phyloP scores from a whole-genome alignment of 352 stramenopile species.

The Peronospora belbahrii region DNA sequence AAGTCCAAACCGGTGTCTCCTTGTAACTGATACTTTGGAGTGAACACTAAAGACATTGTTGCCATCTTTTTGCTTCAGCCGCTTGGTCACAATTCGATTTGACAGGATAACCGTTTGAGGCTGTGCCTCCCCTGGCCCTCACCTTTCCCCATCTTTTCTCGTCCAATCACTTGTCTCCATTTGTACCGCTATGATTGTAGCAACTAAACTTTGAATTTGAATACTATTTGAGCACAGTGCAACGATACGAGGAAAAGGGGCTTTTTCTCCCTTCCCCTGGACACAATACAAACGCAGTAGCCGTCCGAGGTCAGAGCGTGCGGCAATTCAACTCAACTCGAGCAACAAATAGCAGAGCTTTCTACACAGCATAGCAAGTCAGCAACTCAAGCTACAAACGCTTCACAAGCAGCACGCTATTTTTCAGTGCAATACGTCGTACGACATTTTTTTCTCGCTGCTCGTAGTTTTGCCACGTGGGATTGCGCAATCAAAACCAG shows the following conservation, averaged over 20 bases:
- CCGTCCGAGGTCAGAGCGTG: conserved; percentile 5
- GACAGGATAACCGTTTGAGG: conserved; percentile 8
- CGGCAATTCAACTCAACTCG: conserved; percentile 25
- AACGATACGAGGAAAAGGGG: conserved; percentile 12
- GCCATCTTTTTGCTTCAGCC: too few species aligned
- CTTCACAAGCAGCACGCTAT: background rate
- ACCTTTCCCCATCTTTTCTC: conserved; percentile 47
- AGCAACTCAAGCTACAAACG: background rate
- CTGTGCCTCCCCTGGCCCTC: conserved; percentile 33
- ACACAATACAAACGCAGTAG: conserved; percentile 17
- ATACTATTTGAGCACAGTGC: background rate
- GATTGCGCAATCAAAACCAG: conserved; percentile 3
- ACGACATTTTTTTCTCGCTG: background rate
- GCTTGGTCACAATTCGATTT: conserved; percentile 11
- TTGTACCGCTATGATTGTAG: conserved; percentile 8
- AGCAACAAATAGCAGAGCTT: conserved; percentile 19
- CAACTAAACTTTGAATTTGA: background rate
- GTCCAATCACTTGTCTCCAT: conserved; percentile 34
- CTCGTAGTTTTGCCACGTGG: conserved; percentile 2
- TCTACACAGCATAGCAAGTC: conserved; percentile 2
- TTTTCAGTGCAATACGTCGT: conserved; percentile 9
- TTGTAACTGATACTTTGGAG: too few species aligned
- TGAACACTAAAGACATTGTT: background rate
- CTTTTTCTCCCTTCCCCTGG: conserved; percentile 16
- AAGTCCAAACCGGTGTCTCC: too few species aligned